phyloP scores from a whole-genome alignment of 805 yeast species.

The Martiniozyma abietophila region DNA sequence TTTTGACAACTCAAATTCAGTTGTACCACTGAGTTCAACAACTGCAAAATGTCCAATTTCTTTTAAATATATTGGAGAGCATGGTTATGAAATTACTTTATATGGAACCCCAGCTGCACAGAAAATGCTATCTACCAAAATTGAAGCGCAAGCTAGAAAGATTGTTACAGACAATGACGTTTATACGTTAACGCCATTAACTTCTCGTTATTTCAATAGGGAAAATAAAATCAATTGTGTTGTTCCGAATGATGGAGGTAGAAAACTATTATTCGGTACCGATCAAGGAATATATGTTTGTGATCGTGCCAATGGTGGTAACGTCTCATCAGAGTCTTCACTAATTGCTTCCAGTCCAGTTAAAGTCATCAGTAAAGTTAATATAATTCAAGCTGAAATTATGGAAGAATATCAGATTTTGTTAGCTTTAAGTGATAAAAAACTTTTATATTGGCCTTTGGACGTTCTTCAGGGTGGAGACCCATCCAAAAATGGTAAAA shows the following conservation, averaged over 20 bases:
- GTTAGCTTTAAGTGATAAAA: conserved; percentile 73
- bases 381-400: conserved; percentile 84
- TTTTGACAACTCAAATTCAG: conserved; percentile 14
- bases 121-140: conserved; percentile 69
- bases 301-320: conserved; percentile 45
- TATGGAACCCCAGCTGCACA: conserved; percentile 57
- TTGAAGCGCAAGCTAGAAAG: conserved; percentile 69
- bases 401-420: conserved; percentile 84
- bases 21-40: conserved; percentile 17
- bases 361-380: conserved; percentile 61
- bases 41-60: conserved; percentile 38
- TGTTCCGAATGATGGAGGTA: conserved; percentile 90
- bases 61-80: conserved; percentile 43
- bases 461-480: conserved; percentile 49
- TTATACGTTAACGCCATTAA: conserved; percentile 66
- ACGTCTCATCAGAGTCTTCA: too few species aligned
- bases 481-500: conserved; percentile 43
- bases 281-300: conserved; percentile 84
- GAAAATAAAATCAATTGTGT: conserved; percentile 80
- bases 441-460: conserved; percentile 66
- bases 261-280: conserved; percentile 83
- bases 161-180: conserved; percentile 67
- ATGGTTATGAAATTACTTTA: conserved; percentile 44
- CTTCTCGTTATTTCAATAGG: conserved; percentile 66
- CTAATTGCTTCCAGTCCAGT: conserved; percentile 74